Evolutionary conservation across 2,329 filamentous ascomycete species (phyloP), one percentile per base, ranked within the genome.

Genomic region (Zymoseptoria ardabiliae): DNA sequence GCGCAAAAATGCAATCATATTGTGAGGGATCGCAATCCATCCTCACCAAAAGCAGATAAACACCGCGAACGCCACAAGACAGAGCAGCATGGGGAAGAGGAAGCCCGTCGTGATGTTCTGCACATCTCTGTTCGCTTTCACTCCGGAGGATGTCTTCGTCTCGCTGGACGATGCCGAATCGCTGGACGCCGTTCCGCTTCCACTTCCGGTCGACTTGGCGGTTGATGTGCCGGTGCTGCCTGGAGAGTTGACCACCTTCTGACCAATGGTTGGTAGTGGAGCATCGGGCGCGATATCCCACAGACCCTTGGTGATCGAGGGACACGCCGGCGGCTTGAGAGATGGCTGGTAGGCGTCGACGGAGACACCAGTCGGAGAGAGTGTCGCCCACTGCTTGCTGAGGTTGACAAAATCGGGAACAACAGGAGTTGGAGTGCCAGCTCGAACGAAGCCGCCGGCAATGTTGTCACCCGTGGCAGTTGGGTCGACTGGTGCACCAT

Each of bases 391-490:
- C 66, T 90, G 85, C 25, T 77, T 80, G 76, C 86, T 85, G 60
- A 96, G 81, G 71, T 94, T 94, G 66, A 78, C 72, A 72, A 93
- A 96, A 71, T 96, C 91, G 0, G 91, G 90, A 5, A 77, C 76
- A 25, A 91, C 78, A 0, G 90, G 88, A 0, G 81, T 88, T 0
- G 91, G 91, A 0, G 83, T 90, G 56, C 91, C 91, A 54, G 82
- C 82, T 65, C 88, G 83, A 0, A 83, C 82, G 73, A 81, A 91
- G 35, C 89, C 88, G 66, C 85, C 89, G 13, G 81, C 78, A n/a
- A 81, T 82, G 1, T 79, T 57, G 23, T 52, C 20, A 21, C 60
- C 59, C 2, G 73, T 67, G 20, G 68, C 67, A 1, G 79, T 73
- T 21, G 80, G 75, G 41, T 79, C 79, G 10, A 79, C 80, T n/a